Base-by-base conservation (phyloP, 768 basidiomycete genomes). In the Clitopilus hobsonii region DNA sequence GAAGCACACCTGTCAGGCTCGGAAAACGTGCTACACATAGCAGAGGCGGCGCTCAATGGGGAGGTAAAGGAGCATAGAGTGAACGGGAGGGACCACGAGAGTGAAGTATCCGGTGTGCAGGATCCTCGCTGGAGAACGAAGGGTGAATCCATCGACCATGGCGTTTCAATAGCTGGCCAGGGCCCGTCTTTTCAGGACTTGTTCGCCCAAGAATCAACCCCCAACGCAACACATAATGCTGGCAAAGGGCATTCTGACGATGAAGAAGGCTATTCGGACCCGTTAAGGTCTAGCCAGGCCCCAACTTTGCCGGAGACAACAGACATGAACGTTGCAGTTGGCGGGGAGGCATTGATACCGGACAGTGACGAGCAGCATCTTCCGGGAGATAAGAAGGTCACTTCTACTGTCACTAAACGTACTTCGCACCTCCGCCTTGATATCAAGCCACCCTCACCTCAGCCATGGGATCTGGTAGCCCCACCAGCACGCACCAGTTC, bases 401-500 rank as follows among this genome's bases (percentile, higher is more conserved):
- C 63, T 67, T 49, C 56, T 56, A 56, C 56, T 70, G 24, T 26
- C 14, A 51, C 6, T n/a, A 55, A 70, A 32, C 69, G 72, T 52
- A 63, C 68, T 32, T 74, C 77, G 29, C 78, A 79, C 66, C 72
- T 85, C 51, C 74, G 74, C 47, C 68, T 82, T 58, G 74, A 81
- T 62, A 67, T 80, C 52, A 78, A 77, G 58, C 65, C 75, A 16
- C 71, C 78, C 18, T 79, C 84, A 26, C 82, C 87, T 38, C 82
- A 82, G 58, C 82, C 82, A 14, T 90, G 89, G 89, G 87, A 88
- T 38, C 70, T 78, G 47, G 65, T 80, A 4, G 63, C 71, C 29
- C 71, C 71, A 22, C 75, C 75, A 56, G 77, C 70, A 29, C 58
- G 61, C 7, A 69, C 68, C 55, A 57, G 63, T 58, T 70, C 61